A percentile compares a stretch with the other conserved stretches of the same genome.
Evolutionary conservation across 371 early-diverging fungal species (phyloP).

Genomic region (Haplosporangium sp.): DNA sequence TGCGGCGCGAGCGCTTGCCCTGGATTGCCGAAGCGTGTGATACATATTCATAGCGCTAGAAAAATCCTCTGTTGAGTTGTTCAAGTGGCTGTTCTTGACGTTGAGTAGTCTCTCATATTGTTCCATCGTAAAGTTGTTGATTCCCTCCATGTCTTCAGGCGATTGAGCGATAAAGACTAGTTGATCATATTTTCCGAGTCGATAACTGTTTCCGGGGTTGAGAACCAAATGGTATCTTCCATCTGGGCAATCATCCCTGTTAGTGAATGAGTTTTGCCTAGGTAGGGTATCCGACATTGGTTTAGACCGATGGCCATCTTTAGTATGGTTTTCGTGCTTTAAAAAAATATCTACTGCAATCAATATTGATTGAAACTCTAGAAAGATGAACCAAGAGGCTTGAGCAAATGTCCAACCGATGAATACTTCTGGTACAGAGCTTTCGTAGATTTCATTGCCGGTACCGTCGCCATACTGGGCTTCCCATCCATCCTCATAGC

Average conservation of each 20-base stretch:
- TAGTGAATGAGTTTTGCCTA: neutral
- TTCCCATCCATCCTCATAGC: conserved; percentile 78
- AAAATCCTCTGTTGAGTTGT: conserved; percentile 24
- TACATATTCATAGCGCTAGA: conserved; percentile 38
- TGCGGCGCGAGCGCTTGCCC: conserved; percentile 27
- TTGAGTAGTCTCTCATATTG: conserved; percentile 41
- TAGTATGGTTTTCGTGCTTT: neutral
- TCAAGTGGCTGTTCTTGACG: conserved; percentile 24
- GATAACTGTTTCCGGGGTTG: conserved; percentile 76
- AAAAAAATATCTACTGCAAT: conserved; percentile 68
- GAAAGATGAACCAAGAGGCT: conserved; percentile 70
- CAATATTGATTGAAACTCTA: conserved; percentile 79
- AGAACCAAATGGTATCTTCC: conserved; percentile 62
- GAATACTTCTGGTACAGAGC: conserved; percentile 64
- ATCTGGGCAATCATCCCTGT: neutral
- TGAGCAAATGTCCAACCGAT: conserved; percentile 70
- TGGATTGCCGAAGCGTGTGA: conserved; percentile 18
- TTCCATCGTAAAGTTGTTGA: conserved; percentile 36
- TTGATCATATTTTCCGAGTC: conserved; percentile 64
- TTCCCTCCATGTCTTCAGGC: conserved; percentile 63
- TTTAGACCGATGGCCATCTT: neutral
- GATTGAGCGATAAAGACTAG: conserved; percentile 76
- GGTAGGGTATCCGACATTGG: neutral
- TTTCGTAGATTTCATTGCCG: conserved; percentile 77
- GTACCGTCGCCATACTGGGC: conserved; percentile 84